A percentile compares a stretch with the other conserved stretches of the same genome.
Evolutionary conservation across 495 filamentous ascomycete genomes (phyloP).

Genomic region (Glutinoglossum americanum): DNA sequence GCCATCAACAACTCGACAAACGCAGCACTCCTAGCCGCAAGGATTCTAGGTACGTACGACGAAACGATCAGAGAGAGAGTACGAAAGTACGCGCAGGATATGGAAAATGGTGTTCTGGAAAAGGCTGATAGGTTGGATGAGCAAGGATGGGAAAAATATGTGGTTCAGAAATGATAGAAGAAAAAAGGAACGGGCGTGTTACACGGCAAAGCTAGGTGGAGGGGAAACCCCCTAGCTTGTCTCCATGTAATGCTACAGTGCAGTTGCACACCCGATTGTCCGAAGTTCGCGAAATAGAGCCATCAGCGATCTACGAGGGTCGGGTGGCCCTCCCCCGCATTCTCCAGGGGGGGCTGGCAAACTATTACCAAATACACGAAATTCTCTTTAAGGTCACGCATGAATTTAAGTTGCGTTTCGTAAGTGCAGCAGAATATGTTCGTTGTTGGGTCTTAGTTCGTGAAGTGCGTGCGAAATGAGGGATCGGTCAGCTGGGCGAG

Average conservation of each 20-base stretch:
- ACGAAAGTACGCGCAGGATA: conserved; percentile 1
- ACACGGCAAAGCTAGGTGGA: neutral
- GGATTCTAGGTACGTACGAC: conserved; percentile 57
- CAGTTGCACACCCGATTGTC: neutral
- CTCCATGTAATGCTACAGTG: neutral
- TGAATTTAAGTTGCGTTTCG: neutral
- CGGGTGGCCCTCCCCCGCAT: neutral
- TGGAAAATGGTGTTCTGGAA: conserved; percentile 2
- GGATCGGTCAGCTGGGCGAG: neutral
- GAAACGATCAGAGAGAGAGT: conserved; percentile 11
- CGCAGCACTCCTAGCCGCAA: conserved; percentile 68
- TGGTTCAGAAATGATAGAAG: neutral
- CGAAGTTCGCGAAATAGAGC: neutral
- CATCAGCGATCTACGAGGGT: neutral
- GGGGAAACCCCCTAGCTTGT: neutral
- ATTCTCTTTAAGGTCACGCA: neutral
- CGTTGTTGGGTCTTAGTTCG: neutral
- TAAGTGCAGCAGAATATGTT: neutral
- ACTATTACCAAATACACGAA: neutral
- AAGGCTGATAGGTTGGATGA: conserved; percentile 1
- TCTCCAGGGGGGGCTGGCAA: neutral
- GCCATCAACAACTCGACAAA: conserved; percentile 89
- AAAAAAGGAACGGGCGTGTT: neutral
- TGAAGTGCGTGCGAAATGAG: neutral
- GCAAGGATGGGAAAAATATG: conserved; percentile 2